Conservation (phyloP, 2,329 filamentous ascomycete species). For the Albophoma yamanashiensis region DNA sequence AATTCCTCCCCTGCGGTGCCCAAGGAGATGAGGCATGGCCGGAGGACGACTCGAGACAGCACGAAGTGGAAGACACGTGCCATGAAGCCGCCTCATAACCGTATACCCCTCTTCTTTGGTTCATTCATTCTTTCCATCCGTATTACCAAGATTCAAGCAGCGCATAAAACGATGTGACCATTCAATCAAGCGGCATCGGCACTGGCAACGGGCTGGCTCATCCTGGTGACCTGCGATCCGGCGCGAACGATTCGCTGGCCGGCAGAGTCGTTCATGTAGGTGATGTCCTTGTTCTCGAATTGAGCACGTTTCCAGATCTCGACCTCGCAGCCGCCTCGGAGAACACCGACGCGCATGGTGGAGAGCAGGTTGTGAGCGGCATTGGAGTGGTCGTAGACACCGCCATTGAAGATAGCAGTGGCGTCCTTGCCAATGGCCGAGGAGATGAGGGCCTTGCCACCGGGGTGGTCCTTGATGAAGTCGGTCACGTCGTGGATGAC, state of each 20-base stretch:
- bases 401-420: conserved; percentile 84
- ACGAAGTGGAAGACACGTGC: not conserved
- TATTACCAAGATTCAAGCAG: not conserved
- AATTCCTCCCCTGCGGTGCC: not conserved
- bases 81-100: not conserved
- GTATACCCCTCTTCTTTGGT: not conserved
- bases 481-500: conserved; percentile 76
- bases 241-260: conserved; percentile 80
- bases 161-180: not conserved
- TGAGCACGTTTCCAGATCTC: conserved; percentile 89
- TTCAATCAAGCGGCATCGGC: conserved; percentile 64
- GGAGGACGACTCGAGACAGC: not conserved
- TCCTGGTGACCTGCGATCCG: conserved; percentile 75
- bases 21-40: no score
- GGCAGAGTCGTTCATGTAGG: conserved; percentile 67
- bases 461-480: conserved; percentile 85
- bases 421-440: conserved; percentile 79
- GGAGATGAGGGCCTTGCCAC: conserved; percentile 77
- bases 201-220: conserved; percentile 66
- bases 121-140: not conserved
- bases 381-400: conserved; percentile 84
- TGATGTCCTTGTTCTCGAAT: conserved; percentile 73
- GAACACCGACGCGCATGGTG: conserved; percentile 79
- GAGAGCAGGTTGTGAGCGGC: conserved; percentile 81
- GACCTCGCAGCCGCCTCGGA: conserved; percentile 78